Evolutionary conservation across 1,284 basidiomycete genomes (phyloP).

Genomic region (Trichosporon sp.): DNA sequence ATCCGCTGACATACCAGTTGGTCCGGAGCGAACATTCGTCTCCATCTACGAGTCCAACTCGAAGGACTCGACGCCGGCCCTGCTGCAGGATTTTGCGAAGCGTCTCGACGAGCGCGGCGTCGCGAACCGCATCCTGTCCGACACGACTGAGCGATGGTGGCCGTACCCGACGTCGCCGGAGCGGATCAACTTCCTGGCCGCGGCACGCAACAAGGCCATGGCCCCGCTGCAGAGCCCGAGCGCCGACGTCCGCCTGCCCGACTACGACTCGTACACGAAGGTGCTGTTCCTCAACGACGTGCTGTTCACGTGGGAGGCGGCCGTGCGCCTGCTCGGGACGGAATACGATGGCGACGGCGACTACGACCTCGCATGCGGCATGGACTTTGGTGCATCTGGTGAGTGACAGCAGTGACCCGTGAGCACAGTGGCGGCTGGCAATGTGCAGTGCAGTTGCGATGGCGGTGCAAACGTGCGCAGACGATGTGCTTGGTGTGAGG

Average conservation of each 20-base stretch:
- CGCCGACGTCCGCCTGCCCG: slow-evolving; percentile 29
- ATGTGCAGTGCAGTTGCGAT: no score
- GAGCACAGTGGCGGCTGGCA: no score
- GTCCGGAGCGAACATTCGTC: slow-evolving; percentile 54
- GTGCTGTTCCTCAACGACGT: slow-evolving; percentile 56
- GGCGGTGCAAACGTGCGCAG: no score
- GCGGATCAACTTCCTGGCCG: slow-evolving; percentile 52
- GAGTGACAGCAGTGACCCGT: slow-evolving; percentile 19
- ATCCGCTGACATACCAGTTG: slow-evolving; percentile 43
- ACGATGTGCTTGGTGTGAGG: no score
- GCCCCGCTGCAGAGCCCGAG: slow-evolving; percentile 44
- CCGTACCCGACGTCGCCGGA: slow-evolving; percentile 47
- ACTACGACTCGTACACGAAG: slow-evolving; percentile 49
- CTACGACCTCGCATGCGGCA: slow-evolving; percentile 57
- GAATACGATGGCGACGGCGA: slow-evolving; percentile 24
- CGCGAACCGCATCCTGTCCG: slow-evolving; percentile 44
- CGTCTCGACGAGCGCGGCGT: slow-evolving; percentile 43
- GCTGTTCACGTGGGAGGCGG: slow-evolving; percentile 51
- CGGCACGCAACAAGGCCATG: slow-evolving; percentile 52
- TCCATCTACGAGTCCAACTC: slow-evolving; percentile 58
- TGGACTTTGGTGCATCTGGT: slow-evolving; percentile 52
- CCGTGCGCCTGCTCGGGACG: slow-evolving; percentile 53
- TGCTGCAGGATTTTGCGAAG: slow-evolving; percentile 47
- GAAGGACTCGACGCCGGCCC: slow-evolving; percentile 49
- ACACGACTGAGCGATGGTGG: slow-evolving; percentile 32